Percentiles rank a stretch among this genome's conserved stretches.
phyloP scores from a whole-genome alignment of 257 asterid species.

The Solanum dulcamara region DNA sequence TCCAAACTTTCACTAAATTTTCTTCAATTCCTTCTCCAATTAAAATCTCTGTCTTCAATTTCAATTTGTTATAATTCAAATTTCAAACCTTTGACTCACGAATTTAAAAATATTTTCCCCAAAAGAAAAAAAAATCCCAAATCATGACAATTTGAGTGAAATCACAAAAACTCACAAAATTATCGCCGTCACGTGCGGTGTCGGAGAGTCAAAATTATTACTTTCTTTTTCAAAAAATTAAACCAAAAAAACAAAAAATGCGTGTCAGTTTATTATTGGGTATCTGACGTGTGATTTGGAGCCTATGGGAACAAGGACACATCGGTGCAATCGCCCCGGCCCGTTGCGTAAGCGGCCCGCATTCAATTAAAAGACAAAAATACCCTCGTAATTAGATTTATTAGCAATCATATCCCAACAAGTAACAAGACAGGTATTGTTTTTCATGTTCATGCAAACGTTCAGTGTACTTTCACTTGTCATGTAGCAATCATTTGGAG shows the following conservation, averaged over 20 bases:
- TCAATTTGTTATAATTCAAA: too few relatives aligned
- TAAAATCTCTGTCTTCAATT: too few relatives aligned
- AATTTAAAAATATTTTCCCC: background rate
- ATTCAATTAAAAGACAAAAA: background rate
- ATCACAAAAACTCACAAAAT: background rate
- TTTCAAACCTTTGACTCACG: background rate
- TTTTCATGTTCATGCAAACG: background rate
- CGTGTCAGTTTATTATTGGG: conserved; percentile 16
- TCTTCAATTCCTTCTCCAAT: too few relatives aligned
- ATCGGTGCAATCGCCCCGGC: conserved; percentile 17
- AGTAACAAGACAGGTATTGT: background rate
- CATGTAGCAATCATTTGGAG: background rate
- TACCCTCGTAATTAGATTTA: background rate
- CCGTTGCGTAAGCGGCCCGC: conserved; percentile 23
- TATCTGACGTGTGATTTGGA: conserved; percentile 17
- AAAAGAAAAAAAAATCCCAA: background rate
- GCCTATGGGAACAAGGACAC: conserved; percentile 6
- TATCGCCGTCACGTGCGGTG: conserved; percentile 39
- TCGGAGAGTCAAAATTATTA: conserved; percentile 1
- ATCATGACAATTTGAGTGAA: background rate
- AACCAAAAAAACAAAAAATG: background rate
- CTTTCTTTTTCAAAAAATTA: background rate
- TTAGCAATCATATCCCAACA: background rate
- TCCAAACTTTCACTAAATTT: background rate
- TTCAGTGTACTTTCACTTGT: conserved; percentile 4